phyloP scores from a whole-genome alignment of 768 basidiomycete genomes.

The Crucibulum laeve region DNA sequence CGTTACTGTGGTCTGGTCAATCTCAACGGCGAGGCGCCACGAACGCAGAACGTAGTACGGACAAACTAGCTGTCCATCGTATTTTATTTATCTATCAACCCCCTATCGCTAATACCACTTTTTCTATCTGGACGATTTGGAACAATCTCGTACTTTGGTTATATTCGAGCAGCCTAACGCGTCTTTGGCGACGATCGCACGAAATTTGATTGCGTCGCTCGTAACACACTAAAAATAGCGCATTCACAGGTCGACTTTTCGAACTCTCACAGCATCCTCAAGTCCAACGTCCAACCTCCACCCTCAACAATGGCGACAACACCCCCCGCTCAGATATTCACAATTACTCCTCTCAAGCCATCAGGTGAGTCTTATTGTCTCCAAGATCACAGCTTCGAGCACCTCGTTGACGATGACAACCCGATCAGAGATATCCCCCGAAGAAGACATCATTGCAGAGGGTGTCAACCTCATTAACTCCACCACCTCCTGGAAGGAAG shows the following conservation, averaged over 20 bases:
- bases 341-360: constrained; percentile 20
- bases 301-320: constrained; percentile 16
- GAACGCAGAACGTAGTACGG: not conserved
- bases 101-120: no score
- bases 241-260: not conserved
- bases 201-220: no score
- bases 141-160: no score
- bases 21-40: constrained; percentile 33
- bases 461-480: constrained; percentile 54
- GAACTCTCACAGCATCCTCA: not conserved
- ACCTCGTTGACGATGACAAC: not conserved
- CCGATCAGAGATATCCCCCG: constrained; percentile 58
- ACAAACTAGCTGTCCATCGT: not conserved
- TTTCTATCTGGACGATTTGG: no score
- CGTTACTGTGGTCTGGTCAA: constrained; percentile 80
- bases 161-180: no score
- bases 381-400: not conserved
- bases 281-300: constrained; percentile 7
- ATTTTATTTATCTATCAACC: no score
- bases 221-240: no score
- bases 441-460: constrained; percentile 50
- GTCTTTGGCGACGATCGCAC: no score
- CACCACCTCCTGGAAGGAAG: constrained; percentile 58
- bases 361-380: constrained; percentile 15
- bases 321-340: constrained; percentile 16